Evolutionary conservation across 2,329 filamentous ascomycete genomes (phyloP), one percentile per base, ranked within the genome.

Genomic region (Apiospora pterosperma): DNA sequence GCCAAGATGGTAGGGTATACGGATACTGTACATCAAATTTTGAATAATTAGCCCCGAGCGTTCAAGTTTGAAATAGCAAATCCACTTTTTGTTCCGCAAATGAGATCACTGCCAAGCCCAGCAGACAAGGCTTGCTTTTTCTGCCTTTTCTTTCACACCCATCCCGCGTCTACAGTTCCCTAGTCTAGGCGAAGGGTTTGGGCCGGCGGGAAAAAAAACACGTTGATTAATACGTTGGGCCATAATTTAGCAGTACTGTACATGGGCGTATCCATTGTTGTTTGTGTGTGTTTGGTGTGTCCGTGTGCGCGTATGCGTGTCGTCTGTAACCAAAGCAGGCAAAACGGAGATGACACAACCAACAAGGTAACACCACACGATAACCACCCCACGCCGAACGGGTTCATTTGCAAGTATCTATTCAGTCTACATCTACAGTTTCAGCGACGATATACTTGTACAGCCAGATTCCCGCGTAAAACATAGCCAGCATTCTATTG

Each of bases 261-360:
- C 38, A 31, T 38, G 59, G n/a, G n/a, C n/a, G n/a, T n/a, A n/a
- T n/a, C n/a, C n/a, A n/a, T 19, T 23, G 12, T 16, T 58, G 48
- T 11, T 14, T 7, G 48, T 34, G 28, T 36, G 28, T 34, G 28
- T 21, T 11, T 31, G 59, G 31, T 5, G 31, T 59, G 19, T 59
- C 28, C 25, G 34, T 21, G 39, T 42, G 39, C 8, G 39, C 23
- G 41, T 10, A 21, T 44, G 41, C 14, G 2, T 38, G 36, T 39
- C 21, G 55, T 59, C 31, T 36, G 59, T 38, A 55, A 55, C 48
- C 16, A 55, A 21, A 34, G 16, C 48, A 55, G 7, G 48, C 25
- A 55, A 34, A 55, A 55, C 48, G 48, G 48, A 55, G 48, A n/a
- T n/a, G n/a, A 55, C 48, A n/a, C 48, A n/a, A 55, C 16, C 48